Conservation (phyloP, 306 rosid species). For the Vigna hirtella region DNA sequence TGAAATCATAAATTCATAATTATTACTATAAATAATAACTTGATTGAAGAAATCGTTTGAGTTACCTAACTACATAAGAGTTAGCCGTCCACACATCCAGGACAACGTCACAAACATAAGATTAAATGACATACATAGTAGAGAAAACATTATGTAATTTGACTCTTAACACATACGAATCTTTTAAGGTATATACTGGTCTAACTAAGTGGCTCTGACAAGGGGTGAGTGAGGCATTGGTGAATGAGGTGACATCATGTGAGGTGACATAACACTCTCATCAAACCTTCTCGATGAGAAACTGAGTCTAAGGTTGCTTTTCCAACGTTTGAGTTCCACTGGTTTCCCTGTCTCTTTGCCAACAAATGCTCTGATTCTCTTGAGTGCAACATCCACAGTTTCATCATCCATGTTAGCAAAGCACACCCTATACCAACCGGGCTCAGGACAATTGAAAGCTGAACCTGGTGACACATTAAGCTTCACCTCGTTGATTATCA, state of each 20-base stretch:
- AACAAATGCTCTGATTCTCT: constrained; percentile 68
- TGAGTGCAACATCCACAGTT: constrained; percentile 68
- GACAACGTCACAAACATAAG: constrained; percentile 20
- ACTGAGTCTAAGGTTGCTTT: constrained; percentile 61
- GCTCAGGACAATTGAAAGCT: constrained; percentile 72
- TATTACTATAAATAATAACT: neutral
- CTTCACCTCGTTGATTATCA: constrained; percentile 74
- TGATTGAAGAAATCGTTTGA: constrained; percentile 10
- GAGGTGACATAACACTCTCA: constrained; percentile 71
- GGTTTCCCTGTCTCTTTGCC: constrained; percentile 40
- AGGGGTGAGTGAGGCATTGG: constrained; percentile 84
- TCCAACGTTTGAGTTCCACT: constrained; percentile 41
- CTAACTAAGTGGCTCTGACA: constrained; percentile 53
- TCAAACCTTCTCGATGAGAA: constrained; percentile 63
- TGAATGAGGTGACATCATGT: constrained; percentile 77
- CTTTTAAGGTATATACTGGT: neutral
- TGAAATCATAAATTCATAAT: neutral
- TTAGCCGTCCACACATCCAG: constrained; percentile 22
- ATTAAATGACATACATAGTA: neutral
- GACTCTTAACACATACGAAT: neutral
- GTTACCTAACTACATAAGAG: constrained; percentile 24
- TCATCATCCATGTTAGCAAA: constrained; percentile 88
- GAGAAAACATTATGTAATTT: neutral
- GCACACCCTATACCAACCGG: constrained; percentile 95
- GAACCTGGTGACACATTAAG: constrained; percentile 91